A percentile compares a stretch with the other conserved stretches of the same genome.
Conservation (phyloP, 129 eudicot species). For the Pulicaria dysenterica region DNA sequence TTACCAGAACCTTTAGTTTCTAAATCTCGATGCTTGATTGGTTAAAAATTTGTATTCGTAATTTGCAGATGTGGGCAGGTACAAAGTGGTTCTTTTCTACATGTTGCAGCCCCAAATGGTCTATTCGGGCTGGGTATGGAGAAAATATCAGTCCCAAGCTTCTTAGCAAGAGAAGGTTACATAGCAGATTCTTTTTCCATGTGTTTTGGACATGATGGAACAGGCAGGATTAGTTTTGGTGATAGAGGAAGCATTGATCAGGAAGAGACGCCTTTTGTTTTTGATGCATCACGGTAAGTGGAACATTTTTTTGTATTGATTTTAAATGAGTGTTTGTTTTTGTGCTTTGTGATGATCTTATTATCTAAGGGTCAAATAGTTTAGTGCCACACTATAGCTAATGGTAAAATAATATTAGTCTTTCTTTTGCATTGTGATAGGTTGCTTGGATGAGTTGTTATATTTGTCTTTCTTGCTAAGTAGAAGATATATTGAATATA, state of each 20-base stretch:
- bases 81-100: slow-evolving; percentile 85
- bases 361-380: no score
- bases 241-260: slow-evolving; percentile 81
- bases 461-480: no score
- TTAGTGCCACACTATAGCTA: no score
- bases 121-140: slow-evolving; percentile 79
- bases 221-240: slow-evolving; percentile 79
- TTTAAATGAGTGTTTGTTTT: no score
- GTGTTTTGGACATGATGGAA: slow-evolving; percentile 86
- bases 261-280: slow-evolving; percentile 66
- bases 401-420: no score
- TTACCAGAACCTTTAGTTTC: background rate
- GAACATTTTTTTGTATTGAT: background rate
- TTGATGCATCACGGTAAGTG: slow-evolving; percentile 74
- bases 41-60: background rate
- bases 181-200: slow-evolving; percentile 79
- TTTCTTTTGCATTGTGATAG: no score
- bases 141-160: slow-evolving; percentile 82
- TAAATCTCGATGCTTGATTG: slow-evolving; percentile 4
- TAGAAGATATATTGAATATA: no score
- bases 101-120: slow-evolving; percentile 87
- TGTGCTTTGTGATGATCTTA: no score
- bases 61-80: slow-evolving; percentile 81
- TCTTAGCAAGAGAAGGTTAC: slow-evolving; percentile 62
- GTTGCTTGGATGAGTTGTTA: no score